A percentile compares a stretch with the other conserved stretches of the same genome.
phyloP scores from a whole-genome alignment of 768 basidiomycete genomes.

The Amanita phalloides region DNA sequence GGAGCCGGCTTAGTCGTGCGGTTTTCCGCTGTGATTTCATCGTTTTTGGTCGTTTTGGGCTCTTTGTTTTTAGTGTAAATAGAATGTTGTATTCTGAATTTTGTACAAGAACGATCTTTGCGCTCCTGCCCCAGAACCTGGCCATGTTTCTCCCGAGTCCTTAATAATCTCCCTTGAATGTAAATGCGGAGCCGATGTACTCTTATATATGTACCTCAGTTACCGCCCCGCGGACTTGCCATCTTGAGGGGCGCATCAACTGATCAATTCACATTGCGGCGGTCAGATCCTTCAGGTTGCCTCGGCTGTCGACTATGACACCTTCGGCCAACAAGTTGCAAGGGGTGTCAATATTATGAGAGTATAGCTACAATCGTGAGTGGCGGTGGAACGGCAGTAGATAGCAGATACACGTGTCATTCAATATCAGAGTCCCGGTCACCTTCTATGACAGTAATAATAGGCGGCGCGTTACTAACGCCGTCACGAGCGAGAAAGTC shows the following conservation, averaged over 20 bases:
- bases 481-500: slow-evolving; percentile 55
- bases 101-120: no score
- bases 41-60: background rate
- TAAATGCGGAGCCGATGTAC: no score
- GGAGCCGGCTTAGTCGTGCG: background rate
- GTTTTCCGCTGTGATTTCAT: background rate
- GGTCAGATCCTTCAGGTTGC: no score
- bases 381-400: slow-evolving; percentile 13
- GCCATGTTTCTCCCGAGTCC: no score
- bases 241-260: no score
- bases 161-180: no score
- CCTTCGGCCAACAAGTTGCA: background rate
- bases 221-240: no score
- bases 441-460: slow-evolving; percentile 13
- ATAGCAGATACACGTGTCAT: background rate
- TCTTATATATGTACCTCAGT: no score
- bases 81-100: background rate
- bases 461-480: slow-evolving; percentile 24
- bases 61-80: background rate
- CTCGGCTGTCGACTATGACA: background rate
- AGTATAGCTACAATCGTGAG: background rate
- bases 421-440: slow-evolving; percentile 12
- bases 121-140: no score
- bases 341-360: slow-evolving; percentile 25
- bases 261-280: no score